Conservation (phyloP, 2,329 filamentous ascomycete species). For the Colletotrichum nymphaeae region DNA sequence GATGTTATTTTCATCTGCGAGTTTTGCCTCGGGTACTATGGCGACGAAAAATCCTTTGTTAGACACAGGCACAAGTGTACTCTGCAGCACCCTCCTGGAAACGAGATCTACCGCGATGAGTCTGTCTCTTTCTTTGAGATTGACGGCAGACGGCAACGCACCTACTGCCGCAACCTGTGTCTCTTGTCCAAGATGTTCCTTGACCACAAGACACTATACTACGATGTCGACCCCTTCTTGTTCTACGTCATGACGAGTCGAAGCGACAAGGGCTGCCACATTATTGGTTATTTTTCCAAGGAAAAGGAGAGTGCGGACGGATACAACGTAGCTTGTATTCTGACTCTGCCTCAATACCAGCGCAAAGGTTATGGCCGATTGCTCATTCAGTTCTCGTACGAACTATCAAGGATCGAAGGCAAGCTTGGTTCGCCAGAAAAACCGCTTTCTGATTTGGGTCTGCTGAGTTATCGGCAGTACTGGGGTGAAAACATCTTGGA, state of each 20-base stretch:
- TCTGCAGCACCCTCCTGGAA: conserved; percentile 91
- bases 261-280: conserved; percentile 89
- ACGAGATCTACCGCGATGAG: conserved; percentile 97
- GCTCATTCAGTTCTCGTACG: conserved; percentile 97
- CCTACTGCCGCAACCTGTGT: conserved; percentile 97
- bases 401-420: conserved; percentile 93
- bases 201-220: conserved; percentile 98
- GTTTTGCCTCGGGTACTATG: conserved; percentile 94
- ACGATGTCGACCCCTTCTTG: conserved; percentile 98
- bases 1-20: conserved; percentile 98
- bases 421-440: conserved; percentile 98
- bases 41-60: conserved; percentile 82
- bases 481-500: conserved; percentile 97
- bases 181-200: conserved; percentile 95
- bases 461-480: conserved; percentile 95
- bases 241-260: conserved; percentile 98
- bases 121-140: conserved; percentile 97
- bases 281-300: conserved; percentile 99
- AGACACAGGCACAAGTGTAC: conserved; percentile 92
- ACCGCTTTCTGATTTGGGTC: conserved; percentile 90
- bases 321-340: conserved; percentile 98
- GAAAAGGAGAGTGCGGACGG: conserved; percentile 97
- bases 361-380: conserved; percentile 93
- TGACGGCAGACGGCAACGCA: conserved; percentile 91
- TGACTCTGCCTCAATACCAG: conserved; percentile 96